A percentile compares a stretch with the other conserved stretches of the same genome.
phyloP scores from a whole-genome alignment of 2,329 filamentous ascomycete genomes.

The Fusarium pseudonygamai region DNA sequence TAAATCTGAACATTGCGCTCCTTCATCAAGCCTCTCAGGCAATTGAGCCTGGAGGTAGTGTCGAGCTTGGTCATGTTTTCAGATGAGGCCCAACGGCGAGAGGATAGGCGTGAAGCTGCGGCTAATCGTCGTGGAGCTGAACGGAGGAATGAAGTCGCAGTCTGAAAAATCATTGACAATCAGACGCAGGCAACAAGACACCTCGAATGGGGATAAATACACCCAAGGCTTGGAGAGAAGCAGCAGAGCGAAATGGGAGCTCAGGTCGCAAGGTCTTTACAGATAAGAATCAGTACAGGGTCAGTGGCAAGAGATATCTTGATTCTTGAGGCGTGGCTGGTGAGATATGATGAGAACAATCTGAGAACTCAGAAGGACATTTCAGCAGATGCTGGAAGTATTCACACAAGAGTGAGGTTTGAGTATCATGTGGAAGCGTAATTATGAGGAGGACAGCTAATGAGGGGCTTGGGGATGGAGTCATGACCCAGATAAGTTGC shows the following conservation, averaged over 20 bases:
- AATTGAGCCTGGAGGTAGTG: conserved; percentile 78
- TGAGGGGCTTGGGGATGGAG: conserved; percentile 34
- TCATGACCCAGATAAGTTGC: conserved; percentile 21
- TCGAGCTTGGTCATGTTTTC: conserved; percentile 63
- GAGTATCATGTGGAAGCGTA: conserved; percentile 1
- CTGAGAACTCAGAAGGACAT: background rate
- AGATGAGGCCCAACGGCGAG: conserved; percentile 32
- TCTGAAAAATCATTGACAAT: conserved; percentile 40
- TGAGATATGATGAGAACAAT: background rate
- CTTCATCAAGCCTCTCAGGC: conserved; percentile 87
- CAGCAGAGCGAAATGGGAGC: background rate
- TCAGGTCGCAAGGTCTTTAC: conserved; percentile 1
- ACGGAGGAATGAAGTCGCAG: conserved; percentile 36
- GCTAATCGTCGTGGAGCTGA: conserved; percentile 28
- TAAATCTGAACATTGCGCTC: conserved; percentile 90
- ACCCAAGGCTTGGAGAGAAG: background rate
- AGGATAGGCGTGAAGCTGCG: conserved; percentile 8
- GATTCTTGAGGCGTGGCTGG: background rate
- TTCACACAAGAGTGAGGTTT: background rate
- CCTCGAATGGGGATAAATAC: conserved; percentile 13
- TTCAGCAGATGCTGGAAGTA: background rate
- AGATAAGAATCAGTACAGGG: background rate
- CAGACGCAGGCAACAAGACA: conserved; percentile 28
- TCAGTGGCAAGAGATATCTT: background rate
- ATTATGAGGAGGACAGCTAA: conserved; percentile 7